A percentile compares a stretch with the other conserved stretches of the same genome.
phyloP scores from a whole-genome alignment of 805 yeast genomes.

The Kluyveromyces lactis region DNA sequence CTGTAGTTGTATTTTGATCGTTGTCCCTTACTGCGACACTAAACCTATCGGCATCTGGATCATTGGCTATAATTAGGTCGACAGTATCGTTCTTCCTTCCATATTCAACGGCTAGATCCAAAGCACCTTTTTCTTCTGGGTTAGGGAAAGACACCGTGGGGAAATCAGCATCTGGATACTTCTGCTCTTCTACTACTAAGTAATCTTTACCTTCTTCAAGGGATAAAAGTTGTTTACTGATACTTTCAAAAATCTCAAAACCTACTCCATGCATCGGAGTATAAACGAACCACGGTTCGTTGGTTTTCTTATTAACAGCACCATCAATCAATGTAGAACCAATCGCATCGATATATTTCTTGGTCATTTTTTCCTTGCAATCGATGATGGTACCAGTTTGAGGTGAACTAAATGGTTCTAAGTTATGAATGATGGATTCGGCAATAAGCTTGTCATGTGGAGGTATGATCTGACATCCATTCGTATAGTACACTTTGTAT shows the following conservation, averaged over 20 bases:
- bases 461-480: conserved; percentile 93
- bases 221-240: conserved; percentile 23
- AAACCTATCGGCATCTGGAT: conserved; percentile 96
- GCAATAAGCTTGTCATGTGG: conserved; percentile 82
- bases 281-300: conserved; percentile 50
- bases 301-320: conserved; percentile 5
- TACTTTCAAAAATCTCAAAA: conserved; percentile 42
- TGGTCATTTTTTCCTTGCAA: conserved; percentile 36
- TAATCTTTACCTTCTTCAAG: conserved; percentile 31
- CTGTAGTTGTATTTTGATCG: conserved; percentile 10
- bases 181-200: conserved; percentile 53
- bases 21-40: conserved; percentile 61
- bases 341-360: conserved; percentile 34
- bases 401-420: conserved; percentile 42
- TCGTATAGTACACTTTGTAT: conserved; percentile 85
- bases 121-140: conserved; percentile 92
- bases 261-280: conserved; percentile 98
- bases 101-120: conserved; percentile 54
- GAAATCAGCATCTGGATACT: conserved; percentile 73
- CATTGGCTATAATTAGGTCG: conserved; percentile 72
- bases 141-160: conserved; percentile 86
- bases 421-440: conserved; percentile 45
- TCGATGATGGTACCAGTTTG: conserved; percentile 11
- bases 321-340: conserved; percentile 27
- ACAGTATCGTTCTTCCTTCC: conserved; percentile 46